These are phyloP conservation scores for Lablab purpureus DNA, from an alignment of 306 rosid species.

Conservation along the genomic window DNA sequence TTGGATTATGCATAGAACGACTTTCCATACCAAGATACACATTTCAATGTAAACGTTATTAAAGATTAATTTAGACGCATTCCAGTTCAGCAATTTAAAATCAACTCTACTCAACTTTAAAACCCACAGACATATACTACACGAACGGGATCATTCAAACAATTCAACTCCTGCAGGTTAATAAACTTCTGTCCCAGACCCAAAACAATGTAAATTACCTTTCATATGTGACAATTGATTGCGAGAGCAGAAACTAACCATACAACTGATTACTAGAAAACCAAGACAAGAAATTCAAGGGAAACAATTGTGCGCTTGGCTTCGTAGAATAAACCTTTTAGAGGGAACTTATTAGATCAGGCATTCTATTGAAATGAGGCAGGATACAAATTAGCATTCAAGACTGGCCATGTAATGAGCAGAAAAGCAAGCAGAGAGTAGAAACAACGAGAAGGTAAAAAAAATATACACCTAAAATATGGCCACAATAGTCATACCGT, in stretches of 20 bases:
- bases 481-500: neutral
- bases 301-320: neutral
- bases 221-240: neutral
- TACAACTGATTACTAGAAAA: neutral
- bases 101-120: neutral
- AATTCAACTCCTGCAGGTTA: neutral
- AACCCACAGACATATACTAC: neutral
- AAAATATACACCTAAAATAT: neutral
- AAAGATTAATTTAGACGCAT: neutral
- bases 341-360: neutral
- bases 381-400: neutral
- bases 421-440: neutral
- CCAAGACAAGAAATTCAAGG: neutral
- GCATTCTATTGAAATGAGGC: neutral
- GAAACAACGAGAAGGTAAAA: neutral
- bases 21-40: neutral
- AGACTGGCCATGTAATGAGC: neutral
- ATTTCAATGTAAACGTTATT: neutral
- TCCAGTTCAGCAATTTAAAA: neutral
- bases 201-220: slow-evolving; percentile 1
- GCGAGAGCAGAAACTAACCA: neutral
- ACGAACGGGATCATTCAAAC: neutral
- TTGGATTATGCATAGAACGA: too few relatives aligned
- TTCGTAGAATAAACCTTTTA: neutral
- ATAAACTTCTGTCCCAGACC: neutral